Conservation (phyloP, 495 filamentous ascomycete genomes). For the Annulohypoxylon stygium region DNA sequence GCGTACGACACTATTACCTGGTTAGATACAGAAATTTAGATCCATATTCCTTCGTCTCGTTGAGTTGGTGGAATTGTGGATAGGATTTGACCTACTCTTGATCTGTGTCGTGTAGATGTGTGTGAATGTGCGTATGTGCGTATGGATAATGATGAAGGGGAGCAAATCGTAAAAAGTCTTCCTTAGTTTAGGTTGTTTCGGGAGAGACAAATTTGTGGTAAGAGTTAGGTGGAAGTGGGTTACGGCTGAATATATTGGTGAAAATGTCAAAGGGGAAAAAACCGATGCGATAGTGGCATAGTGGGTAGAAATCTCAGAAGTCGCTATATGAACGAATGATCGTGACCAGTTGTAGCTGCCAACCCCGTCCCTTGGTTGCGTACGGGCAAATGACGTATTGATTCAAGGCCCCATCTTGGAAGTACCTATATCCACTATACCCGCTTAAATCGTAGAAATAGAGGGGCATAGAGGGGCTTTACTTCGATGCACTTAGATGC, state of each 20-base stretch:
- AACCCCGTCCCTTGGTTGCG: background rate
- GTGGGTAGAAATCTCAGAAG: slow-evolving; percentile 21
- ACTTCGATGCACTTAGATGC: slow-evolving; percentile 3
- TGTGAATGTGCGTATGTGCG: background rate
- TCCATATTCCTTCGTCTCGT: background rate
- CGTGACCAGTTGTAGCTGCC: slow-evolving; percentile 25
- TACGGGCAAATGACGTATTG: slow-evolving; percentile 42
- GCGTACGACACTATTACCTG: slow-evolving; percentile 77
- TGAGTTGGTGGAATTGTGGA: background rate
- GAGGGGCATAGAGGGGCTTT: background rate
- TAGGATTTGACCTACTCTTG: slow-evolving; percentile 24
- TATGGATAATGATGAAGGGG: background rate
- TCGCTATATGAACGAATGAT: slow-evolving; percentile 39
- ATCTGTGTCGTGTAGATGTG: background rate
- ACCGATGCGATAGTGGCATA: slow-evolving; percentile 22
- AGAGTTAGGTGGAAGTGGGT: slow-evolving; percentile 5
- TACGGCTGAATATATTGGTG: background rate
- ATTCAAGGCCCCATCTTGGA: slow-evolving; percentile 33
- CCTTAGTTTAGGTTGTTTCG: background rate
- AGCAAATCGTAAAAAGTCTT: background rate
- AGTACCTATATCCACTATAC: slow-evolving; percentile 22
- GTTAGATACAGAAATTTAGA: slow-evolving; percentile 18
- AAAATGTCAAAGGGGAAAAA: slow-evolving; percentile 12
- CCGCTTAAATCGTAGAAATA: background rate
- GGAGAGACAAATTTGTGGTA: slow-evolving; percentile 1